Evolutionary conservation across 345 rosid species (phyloP).

Genomic region (Durio zibethinus): DNA sequence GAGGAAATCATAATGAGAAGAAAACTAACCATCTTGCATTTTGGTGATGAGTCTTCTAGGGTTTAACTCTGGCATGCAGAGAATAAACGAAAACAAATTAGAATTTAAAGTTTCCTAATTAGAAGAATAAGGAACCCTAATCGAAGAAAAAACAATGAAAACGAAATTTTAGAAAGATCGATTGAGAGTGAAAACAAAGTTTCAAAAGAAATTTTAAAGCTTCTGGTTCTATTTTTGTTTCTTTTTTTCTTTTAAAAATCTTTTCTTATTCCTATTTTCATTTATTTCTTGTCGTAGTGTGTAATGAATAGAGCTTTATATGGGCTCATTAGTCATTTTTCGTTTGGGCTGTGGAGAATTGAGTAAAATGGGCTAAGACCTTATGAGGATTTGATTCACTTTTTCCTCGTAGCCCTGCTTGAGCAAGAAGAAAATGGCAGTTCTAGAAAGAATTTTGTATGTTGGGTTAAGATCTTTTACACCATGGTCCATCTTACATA

Average conservation of each 20-base stretch:
- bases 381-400: no score
- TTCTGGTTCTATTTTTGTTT: no score
- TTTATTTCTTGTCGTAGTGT: no score
- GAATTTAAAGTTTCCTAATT: neutral
- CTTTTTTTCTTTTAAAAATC: no score
- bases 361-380: neutral
- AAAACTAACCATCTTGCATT: conserved; percentile 3
- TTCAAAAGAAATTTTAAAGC: no score
- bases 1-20: neutral
- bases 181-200: neutral
- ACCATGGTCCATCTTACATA: no score
- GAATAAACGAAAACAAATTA: neutral
- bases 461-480: no score
- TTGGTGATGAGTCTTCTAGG: neutral
- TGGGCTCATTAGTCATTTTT: neutral
- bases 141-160: neutral
- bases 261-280: no score
- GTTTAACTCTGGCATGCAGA: neutral
- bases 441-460: no score
- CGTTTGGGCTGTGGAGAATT: neutral
- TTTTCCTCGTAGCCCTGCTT: no score
- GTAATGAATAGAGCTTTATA: neutral
- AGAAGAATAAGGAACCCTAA: neutral
- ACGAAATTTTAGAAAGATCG: neutral
- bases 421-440: no score